Evolutionary conservation across 768 basidiomycete species (phyloP).

Genomic region (Aureoboletus auriporus): DNA sequence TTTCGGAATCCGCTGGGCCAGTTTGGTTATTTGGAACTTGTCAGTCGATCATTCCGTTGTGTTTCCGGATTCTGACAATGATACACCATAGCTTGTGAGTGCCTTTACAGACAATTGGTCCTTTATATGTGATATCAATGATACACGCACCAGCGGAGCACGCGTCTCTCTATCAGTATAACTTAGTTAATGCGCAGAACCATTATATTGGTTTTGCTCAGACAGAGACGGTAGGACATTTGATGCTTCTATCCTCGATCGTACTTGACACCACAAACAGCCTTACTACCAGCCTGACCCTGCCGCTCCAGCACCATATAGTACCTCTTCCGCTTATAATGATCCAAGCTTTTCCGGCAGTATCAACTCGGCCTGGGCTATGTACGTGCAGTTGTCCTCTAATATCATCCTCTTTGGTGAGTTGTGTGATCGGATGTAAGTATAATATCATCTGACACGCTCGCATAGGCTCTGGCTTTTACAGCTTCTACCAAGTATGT

Average conservation of each 20-base stretch:
- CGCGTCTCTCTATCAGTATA: slow-evolving; percentile 46
- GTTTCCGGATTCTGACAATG: neutral
- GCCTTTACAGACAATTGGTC: neutral
- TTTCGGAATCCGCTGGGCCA: slow-evolving; percentile 70
- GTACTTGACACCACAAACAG: slow-evolving; percentile 17
- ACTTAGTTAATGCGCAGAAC: slow-evolving; percentile 38
- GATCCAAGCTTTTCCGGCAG: slow-evolving; percentile 34
- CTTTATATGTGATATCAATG: neutral
- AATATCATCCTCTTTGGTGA: slow-evolving; percentile 39
- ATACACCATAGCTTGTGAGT: slow-evolving; percentile 19
- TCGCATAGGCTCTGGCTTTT: no score
- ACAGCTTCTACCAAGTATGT: neutral
- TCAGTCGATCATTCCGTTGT: slow-evolving; percentile 7
- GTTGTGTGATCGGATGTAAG: no score
- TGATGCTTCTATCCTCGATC: neutral
- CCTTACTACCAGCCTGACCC: slow-evolving; percentile 48
- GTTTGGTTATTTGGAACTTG: slow-evolving; percentile 77
- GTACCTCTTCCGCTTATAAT: slow-evolving; percentile 27
- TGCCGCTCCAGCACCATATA: slow-evolving; percentile 40
- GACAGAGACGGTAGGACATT: slow-evolving; percentile 41
- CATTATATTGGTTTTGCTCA: slow-evolving; percentile 50
- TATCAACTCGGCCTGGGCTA: slow-evolving; percentile 6
- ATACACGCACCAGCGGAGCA: slow-evolving; percentile 41
- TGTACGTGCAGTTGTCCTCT: slow-evolving; percentile 29
- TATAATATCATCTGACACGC: no score